Percentiles rank a stretch among this genome's conserved stretches.
Evolutionary conservation across 345 rosid species (phyloP).

Genomic region (Mangifera indica): DNA sequence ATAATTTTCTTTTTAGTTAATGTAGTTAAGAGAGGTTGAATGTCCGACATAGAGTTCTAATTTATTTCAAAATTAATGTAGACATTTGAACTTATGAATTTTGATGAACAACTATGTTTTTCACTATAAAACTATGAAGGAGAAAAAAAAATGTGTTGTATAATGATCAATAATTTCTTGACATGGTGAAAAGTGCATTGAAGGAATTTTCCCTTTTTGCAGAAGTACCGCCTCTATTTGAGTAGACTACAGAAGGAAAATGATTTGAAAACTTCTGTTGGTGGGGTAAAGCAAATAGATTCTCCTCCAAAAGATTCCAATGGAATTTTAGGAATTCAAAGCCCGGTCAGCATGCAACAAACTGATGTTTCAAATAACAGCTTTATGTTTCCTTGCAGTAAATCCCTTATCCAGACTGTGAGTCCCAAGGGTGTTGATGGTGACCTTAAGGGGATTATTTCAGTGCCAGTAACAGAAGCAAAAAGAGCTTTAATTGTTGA

Average conservation of each 20-base stretch:
- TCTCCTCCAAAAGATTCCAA: slow-evolving; percentile 45
- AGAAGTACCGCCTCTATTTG: slow-evolving; percentile 96
- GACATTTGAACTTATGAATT: not conserved
- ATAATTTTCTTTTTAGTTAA: not conserved
- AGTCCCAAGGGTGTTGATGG: slow-evolving; percentile 40
- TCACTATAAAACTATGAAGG: not conserved
- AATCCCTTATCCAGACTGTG: slow-evolving; percentile 35
- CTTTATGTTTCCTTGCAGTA: slow-evolving; percentile 40
- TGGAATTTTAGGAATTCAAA: slow-evolving; percentile 39
- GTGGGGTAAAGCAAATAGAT: slow-evolving; percentile 61
- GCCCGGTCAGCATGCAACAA: slow-evolving; percentile 33
- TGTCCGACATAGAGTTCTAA: not conserved
- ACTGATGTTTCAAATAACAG: slow-evolving; percentile 37
- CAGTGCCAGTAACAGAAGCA: slow-evolving; percentile 40
- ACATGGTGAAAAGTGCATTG: slow-evolving; percentile 11
- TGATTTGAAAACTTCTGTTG: slow-evolving; percentile 43
- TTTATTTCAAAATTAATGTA: not conserved
- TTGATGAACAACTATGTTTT: slow-evolving; percentile 2
- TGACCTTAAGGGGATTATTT: slow-evolving; percentile 40
- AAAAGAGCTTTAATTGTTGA: slow-evolving; percentile 38
- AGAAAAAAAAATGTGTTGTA: slow-evolving; percentile 2
- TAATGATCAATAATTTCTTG: not conserved
- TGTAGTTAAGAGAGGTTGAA: not conserved
- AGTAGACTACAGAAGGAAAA: slow-evolving; percentile 74
- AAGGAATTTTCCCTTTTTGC: slow-evolving; percentile 28